Evolutionary conservation across 441 rosid genomes (phyloP), one percentile per base, ranked within the genome.

Genomic region (Bruguiera hainesii): DNA sequence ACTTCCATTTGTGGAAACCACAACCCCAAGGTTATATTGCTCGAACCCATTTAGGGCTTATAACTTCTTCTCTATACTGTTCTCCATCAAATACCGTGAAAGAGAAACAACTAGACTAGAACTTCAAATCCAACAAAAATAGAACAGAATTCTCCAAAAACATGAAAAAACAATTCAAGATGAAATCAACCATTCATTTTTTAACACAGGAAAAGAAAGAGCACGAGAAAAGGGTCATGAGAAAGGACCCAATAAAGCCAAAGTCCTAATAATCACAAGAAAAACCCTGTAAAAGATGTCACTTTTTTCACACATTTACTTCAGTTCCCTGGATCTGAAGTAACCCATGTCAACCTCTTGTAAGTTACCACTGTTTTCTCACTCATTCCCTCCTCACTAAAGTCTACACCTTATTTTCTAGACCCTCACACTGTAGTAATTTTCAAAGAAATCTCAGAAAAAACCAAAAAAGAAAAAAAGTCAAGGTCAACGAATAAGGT

Each of bases 281-380:
- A 79, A 80, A 70, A 69, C 81, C 78, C 70, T 68, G 60, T 73
- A 78, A 79, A 77, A 76, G 69, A 62, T 48, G 61, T n/a, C 39
- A 67, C 63, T 73, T 70, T 74, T 82, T 80, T 72, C 78, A 69
- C 75, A 66, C 70, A 79, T 61, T 72, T 63, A 69, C 71, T 61
- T 25, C 46, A 77, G 76, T 83, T 83, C 81, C 94, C 91, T 78
- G 85, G 86, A 84, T 83, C 86, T 71, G 68, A 82, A 84, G 91
- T 76, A 88, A 88, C 73, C 76, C 77, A 76, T 76, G 67, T 67
- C 79, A 76, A 66, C 87, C 89, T 73, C 84, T 76, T 56, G 70
- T 56, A 70, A 49, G 29, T 30, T 61, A 65, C 28, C 61, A 77
- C 58, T 71, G 50, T 72, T 63, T 55, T 61, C 74, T 25, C 60